Percentiles rank a stretch among this genome's conserved stretches.
These are phyloP conservation scores for Pyracantha coccinea DNA, from an alignment of 331 rosid species.

Conservation along the genomic window DNA sequence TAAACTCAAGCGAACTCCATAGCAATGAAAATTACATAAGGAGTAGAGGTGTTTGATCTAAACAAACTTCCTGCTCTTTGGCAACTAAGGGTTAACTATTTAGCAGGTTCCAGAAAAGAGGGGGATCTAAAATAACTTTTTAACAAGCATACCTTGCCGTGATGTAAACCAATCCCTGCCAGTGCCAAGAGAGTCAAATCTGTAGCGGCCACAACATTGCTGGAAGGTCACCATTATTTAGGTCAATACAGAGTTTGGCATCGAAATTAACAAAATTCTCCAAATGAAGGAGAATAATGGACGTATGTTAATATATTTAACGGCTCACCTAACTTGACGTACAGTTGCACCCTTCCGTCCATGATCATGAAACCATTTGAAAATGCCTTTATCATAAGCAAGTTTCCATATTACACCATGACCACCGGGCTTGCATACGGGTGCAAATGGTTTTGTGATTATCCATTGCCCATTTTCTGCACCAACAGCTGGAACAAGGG, in stretches of 20 bases:
- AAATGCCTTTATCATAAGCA: constrained; percentile 83
- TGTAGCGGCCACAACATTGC: constrained; percentile 93
- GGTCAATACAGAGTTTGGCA: constrained; percentile 16
- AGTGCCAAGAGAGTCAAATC: constrained; percentile 88
- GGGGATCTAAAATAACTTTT: background rate
- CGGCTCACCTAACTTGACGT: constrained; percentile 85
- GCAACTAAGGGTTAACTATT: background rate
- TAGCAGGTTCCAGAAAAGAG: background rate
- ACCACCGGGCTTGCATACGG: constrained; percentile 93
- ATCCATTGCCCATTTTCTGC: constrained; percentile 91
- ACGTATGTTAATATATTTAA: constrained; percentile 6
- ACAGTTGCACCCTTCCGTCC: constrained; percentile 95
- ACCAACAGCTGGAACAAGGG: constrained; percentile 88
- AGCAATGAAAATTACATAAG: background rate
- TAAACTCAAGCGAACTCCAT: background rate
- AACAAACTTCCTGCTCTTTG: too few species aligned
- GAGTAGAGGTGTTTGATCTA: background rate
- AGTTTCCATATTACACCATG: constrained; percentile 98
- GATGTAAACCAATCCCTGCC: constrained; percentile 84
- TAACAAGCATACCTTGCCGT: constrained; percentile 56
- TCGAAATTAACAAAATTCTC: background rate
- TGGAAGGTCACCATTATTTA: constrained; percentile 44
- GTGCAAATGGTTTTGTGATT: constrained; percentile 61
- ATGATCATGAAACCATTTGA: constrained; percentile 74
- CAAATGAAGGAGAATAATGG: constrained; percentile 3